Evolutionary conservation across 768 basidiomycete species (phyloP).

Genomic region (Amylocystis lapponica): DNA sequence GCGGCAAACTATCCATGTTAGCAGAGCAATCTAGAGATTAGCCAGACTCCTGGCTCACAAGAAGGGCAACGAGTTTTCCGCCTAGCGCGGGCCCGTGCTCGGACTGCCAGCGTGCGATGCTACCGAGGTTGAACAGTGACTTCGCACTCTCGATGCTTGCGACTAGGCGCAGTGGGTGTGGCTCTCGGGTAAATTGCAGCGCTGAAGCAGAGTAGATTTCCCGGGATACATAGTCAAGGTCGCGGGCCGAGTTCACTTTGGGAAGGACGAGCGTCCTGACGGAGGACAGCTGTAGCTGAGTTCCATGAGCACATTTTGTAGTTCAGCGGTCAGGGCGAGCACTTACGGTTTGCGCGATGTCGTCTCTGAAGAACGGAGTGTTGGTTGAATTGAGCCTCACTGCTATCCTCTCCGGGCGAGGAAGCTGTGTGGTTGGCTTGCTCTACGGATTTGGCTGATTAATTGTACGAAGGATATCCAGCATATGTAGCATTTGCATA

Average conservation of each 20-base stretch:
- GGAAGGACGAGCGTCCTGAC: constrained; percentile 76
- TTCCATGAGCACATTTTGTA: constrained; percentile 1
- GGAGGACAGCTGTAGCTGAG: constrained; percentile 38
- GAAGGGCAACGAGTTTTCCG: constrained; percentile 53
- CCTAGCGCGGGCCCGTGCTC: constrained; percentile 38
- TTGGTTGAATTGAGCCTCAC: constrained; percentile 65
- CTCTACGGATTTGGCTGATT: not conserved
- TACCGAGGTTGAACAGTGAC: constrained; percentile 57
- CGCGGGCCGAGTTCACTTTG: constrained; percentile 68
- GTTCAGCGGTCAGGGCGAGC: not conserved
- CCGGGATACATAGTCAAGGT: constrained; percentile 57
- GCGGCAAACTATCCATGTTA: constrained; percentile 69
- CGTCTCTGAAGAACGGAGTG: constrained; percentile 61
- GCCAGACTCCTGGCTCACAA: constrained; percentile 37
- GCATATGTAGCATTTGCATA: too few species aligned
- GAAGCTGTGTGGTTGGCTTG: constrained; percentile 24
- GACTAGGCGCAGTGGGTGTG: constrained; percentile 50
- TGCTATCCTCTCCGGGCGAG: constrained; percentile 48
- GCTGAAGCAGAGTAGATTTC: constrained; percentile 33
- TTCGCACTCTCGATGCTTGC: constrained; percentile 85
- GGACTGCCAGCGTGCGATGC: constrained; percentile 68
- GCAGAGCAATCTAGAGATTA: not conserved
- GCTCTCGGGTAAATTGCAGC: constrained; percentile 11
- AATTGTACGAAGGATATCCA: not conserved
- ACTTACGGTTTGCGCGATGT: constrained; percentile 55